Evolutionary conservation across 176 grass and related monocot genomes (phyloP).

Genomic region (Olyra latifolia): DNA sequence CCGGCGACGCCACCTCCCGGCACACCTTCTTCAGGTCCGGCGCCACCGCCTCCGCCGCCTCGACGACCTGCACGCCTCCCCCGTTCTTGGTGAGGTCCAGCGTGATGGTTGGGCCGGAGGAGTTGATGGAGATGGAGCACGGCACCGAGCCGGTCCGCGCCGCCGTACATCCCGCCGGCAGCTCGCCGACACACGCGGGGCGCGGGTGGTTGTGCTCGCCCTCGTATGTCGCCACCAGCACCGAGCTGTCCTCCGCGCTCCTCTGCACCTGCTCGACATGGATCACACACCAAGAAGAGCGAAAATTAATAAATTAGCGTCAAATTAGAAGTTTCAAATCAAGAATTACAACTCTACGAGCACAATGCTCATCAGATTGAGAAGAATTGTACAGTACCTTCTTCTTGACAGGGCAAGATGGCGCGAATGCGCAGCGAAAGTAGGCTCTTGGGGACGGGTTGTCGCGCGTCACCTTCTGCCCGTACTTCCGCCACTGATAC

Average conservation of each 20-base stretch:
- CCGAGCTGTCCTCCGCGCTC: slow-evolving; percentile 78
- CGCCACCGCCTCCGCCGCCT: background rate
- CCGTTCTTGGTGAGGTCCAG: slow-evolving; percentile 58
- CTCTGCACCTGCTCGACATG: slow-evolving; percentile 66
- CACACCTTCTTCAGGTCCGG: slow-evolving; percentile 42
- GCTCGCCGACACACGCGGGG: slow-evolving; percentile 23
- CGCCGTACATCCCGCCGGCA: background rate
- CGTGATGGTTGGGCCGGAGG: slow-evolving; percentile 64
- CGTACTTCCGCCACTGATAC: slow-evolving; percentile 96
- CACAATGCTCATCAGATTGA: background rate
- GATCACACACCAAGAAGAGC: background rate
- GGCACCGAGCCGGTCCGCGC: slow-evolving; percentile 34
- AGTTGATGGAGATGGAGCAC: slow-evolving; percentile 58
- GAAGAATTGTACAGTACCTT: slow-evolving; percentile 45
- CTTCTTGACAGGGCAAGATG: slow-evolving; percentile 92
- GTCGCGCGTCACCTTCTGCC: slow-evolving; percentile 89
- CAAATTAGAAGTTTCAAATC: background rate
- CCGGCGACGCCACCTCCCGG: slow-evolving; percentile 50
- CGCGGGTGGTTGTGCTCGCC: slow-evolving; percentile 81
- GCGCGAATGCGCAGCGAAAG: slow-evolving; percentile 78
- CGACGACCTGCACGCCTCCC: background rate
- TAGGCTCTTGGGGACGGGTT: slow-evolving; percentile 92
- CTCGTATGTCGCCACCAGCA: slow-evolving; percentile 84
- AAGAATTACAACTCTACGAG: background rate
- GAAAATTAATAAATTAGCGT: background rate